phyloP scores from a whole-genome alignment of 2,329 filamentous ascomycete species.

The Fusarium camptoceras region DNA sequence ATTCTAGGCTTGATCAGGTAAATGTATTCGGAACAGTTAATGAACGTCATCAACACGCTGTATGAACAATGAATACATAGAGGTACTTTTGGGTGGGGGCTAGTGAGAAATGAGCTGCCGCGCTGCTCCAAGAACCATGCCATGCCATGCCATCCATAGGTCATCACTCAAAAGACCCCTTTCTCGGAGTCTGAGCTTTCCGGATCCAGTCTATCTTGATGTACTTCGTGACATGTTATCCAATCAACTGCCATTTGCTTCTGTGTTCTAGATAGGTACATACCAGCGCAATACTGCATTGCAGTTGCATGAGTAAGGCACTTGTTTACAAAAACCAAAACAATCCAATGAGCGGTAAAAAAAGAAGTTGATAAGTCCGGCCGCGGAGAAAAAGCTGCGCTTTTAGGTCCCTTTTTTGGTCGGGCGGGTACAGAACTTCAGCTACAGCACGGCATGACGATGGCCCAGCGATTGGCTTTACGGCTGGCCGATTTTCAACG shows the following conservation, averaged over 20 bases:
- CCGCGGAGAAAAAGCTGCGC: neutral
- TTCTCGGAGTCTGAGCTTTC: conserved; percentile 23
- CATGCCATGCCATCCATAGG: conserved; percentile 3
- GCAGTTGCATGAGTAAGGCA: neutral
- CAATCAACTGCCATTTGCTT: conserved; percentile 5
- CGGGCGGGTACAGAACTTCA: conserved; percentile 24
- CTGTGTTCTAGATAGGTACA: neutral
- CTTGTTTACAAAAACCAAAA: neutral
- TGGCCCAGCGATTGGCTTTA: conserved; percentile 29
- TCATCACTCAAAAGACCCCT: conserved; percentile 5
- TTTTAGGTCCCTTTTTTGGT: conserved; percentile 5
- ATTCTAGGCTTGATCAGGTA: conserved; percentile 37
- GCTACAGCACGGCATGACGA: conserved; percentile 16
- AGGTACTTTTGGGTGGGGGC: conserved; percentile 30
- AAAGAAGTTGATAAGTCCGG: neutral
- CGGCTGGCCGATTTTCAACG: conserved; percentile 23
- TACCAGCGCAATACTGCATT: neutral
- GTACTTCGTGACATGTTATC: conserved; percentile 2
- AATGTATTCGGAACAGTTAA: conserved; percentile 6
- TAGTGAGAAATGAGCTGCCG: conserved; percentile 40
- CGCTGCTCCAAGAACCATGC: conserved; percentile 16
- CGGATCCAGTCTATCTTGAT: neutral
- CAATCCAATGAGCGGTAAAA: neutral
- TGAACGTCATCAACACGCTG: conserved; percentile 26
- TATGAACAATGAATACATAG: conserved; percentile 2